A percentile compares a stretch with the other conserved stretches of the same genome.
phyloP scores from a whole-genome alignment of 768 basidiomycete genomes.

The Leccinum incarnatum region DNA sequence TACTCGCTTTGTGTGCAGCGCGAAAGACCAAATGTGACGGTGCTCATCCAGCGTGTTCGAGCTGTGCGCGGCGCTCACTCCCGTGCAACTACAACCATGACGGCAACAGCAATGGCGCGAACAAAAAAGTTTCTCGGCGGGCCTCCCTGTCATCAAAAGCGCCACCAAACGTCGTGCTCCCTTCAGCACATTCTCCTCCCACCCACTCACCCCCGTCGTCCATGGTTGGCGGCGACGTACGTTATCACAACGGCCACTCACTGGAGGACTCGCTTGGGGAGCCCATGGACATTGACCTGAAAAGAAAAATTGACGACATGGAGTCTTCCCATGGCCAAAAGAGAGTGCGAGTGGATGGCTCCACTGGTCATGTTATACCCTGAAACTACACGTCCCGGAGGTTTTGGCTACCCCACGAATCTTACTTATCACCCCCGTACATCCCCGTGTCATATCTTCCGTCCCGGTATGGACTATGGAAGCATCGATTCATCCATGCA shows the following conservation, averaged over 20 bases:
- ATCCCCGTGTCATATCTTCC: slow-evolving; percentile 19
- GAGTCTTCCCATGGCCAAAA: slow-evolving; percentile 55
- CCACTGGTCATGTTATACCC: slow-evolving; percentile 51
- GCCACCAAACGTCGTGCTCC: slow-evolving; percentile 19
- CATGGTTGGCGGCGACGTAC: slow-evolving; percentile 30
- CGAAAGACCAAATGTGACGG: slow-evolving; percentile 91
- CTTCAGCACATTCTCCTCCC: slow-evolving; percentile 48
- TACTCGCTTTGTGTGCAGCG: slow-evolving; percentile 40
- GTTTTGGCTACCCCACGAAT: slow-evolving; percentile 23
- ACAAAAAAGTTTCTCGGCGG: slow-evolving; percentile 44
- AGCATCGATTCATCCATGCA: slow-evolving; percentile 25
- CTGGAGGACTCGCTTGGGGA: slow-evolving; percentile 41
- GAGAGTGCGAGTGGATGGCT: slow-evolving; percentile 69
- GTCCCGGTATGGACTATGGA: slow-evolving; percentile 31
- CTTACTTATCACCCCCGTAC: slow-evolving; percentile 19
- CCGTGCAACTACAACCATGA: slow-evolving; percentile 83
- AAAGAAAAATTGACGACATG: slow-evolving; percentile 55
- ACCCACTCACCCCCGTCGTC: slow-evolving; percentile 52
- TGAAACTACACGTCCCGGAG: slow-evolving; percentile 36
- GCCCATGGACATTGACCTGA: slow-evolving; percentile 55
- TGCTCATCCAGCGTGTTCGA: slow-evolving; percentile 79
- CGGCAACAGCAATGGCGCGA: slow-evolving; percentile 28
- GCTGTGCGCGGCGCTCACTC: slow-evolving; percentile 74
- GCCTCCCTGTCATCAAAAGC: slow-evolving; percentile 51
- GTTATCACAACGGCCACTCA: slow-evolving; percentile 34